Evolutionary conservation across 1,139 yeast species (phyloP), one percentile per base, ranked within the genome.

Genomic region (Hyphopichia khmerensis): DNA sequence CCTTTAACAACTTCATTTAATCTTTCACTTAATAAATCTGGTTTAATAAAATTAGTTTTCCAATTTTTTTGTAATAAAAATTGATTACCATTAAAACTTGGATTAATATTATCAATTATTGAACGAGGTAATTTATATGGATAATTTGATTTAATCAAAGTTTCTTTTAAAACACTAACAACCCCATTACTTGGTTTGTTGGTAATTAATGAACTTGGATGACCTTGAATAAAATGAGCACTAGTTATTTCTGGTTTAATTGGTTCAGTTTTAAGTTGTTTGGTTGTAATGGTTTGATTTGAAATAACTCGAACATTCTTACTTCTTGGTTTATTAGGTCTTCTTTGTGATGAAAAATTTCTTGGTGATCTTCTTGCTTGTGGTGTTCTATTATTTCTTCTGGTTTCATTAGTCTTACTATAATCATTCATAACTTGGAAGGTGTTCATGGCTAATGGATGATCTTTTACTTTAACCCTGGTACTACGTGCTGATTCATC

Each of bases 91-190:
- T 32, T 24, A 21, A 37, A 34, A 18, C 50, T 40, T 14, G 56
- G 52, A 18, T 65, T 64, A 34, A 62, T 44, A 36, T 47, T 43
- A 24, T 65, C 67, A 35, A 73, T 60, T 29, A 73, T 54, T 10
- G 58, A 45, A 48, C 54, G 62, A n/a, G 79, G 77, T 45, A 72
- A 58, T 48, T 58, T 53, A 57, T 60, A 73, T 11, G 79, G 79
- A 52, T 72, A 73, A 39, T 70, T 69, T 24, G 77, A 71, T 40
- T 62, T 59, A 41, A 67, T 49, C 48, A 73, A 64, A 26, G 64
- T 57, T 38, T 67, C 65, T 51, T 73, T 73, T 42, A 75, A 58
- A 39, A 73, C 65, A 36, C 74, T 64, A 1, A 77, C 73, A 4
- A 72, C 63, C 51, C 77, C 62, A n/a, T 73, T 5, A 66, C 52